These are phyloP conservation scores for Plasmodium gallinaceum DNA, from an alignment of 169 alveolate species.

Conservation along the genomic window DNA sequence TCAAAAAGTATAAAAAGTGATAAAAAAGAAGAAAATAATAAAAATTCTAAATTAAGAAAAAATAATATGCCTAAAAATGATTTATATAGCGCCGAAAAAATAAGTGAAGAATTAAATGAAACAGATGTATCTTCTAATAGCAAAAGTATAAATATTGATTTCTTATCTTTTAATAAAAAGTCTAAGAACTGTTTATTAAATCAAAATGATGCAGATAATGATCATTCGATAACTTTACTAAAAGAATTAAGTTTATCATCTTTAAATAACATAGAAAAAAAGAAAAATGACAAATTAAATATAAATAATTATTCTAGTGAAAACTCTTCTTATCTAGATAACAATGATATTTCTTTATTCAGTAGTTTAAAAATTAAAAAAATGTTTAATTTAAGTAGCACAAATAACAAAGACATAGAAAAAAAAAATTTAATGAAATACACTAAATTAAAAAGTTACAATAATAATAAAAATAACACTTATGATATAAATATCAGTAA, in stretches of 20 bases:
- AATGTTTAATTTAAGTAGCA: slow-evolving; percentile 39
- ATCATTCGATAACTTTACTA: slow-evolving; percentile 2
- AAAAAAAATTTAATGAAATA: not conserved
- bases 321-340: slow-evolving; percentile 54
- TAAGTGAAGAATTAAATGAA: slow-evolving; percentile 2
- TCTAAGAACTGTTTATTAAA: not conserved
- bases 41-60: not conserved
- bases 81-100: not conserved
- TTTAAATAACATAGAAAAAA: slow-evolving; percentile 10
- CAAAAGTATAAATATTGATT: slow-evolving; percentile 24
- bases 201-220: slow-evolving; percentile 13
- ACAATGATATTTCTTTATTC: slow-evolving; percentile 55
- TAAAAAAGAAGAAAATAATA: slow-evolving; percentile 6
- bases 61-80: not conserved
- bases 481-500: not conserved
- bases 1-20: not conserved
- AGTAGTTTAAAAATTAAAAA: slow-evolving; percentile 49
- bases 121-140: slow-evolving; percentile 23
- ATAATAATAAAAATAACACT: slow-evolving; percentile 15
- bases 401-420: slow-evolving; percentile 6
- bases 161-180: slow-evolving; percentile 22
- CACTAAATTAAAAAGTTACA: not conserved
- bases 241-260: slow-evolving; percentile 26
- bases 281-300: not conserved
- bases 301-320: slow-evolving; percentile 12